Conservation (phyloP, 495 filamentous ascomycete species). For the Aspergillus biplanus region DNA sequence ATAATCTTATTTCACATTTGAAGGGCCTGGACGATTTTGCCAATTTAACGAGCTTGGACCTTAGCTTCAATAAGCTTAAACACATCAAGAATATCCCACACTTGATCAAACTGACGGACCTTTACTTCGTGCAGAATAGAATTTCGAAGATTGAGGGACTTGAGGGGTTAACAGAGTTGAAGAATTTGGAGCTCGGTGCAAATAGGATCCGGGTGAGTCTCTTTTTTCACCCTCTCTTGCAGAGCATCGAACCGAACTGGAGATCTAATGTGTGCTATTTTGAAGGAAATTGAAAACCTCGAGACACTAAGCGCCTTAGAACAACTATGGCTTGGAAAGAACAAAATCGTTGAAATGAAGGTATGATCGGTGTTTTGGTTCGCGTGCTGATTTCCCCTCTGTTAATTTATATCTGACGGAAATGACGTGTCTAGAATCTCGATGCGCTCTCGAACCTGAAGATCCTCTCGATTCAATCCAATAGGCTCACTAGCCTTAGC, state of each 20-base stretch:
- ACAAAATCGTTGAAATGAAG: constrained; percentile 89
- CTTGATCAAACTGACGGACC: constrained; percentile 75
- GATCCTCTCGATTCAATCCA: constrained; percentile 95
- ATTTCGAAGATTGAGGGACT: constrained; percentile 86
- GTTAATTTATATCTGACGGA: background rate
- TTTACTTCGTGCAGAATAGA: constrained; percentile 96
- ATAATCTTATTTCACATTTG: constrained; percentile 92
- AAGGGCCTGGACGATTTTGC: constrained; percentile 77
- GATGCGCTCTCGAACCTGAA: constrained; percentile 73
- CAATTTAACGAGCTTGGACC: constrained; percentile 77
- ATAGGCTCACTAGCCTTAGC: constrained; percentile 81
- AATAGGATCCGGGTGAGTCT: constrained; percentile 76
- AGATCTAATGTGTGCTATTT: background rate
- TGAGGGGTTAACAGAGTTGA: constrained; percentile 70
- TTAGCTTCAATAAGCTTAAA: constrained; percentile 99
- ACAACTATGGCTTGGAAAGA: constrained; percentile 96
- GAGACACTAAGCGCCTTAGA: constrained; percentile 74
- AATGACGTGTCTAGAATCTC: constrained; percentile 52
- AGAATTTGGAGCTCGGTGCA: constrained; percentile 86
- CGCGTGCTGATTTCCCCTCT: background rate
- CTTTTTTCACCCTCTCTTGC: background rate
- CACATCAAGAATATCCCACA: constrained; percentile 91
- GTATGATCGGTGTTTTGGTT: constrained; percentile 35
- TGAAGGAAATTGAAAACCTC: constrained; percentile 84
- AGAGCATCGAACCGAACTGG: constrained; percentile 7